phyloP scores from a whole-genome alignment of 1,139 yeast species.

The Yamadazyma dushanensis region DNA sequence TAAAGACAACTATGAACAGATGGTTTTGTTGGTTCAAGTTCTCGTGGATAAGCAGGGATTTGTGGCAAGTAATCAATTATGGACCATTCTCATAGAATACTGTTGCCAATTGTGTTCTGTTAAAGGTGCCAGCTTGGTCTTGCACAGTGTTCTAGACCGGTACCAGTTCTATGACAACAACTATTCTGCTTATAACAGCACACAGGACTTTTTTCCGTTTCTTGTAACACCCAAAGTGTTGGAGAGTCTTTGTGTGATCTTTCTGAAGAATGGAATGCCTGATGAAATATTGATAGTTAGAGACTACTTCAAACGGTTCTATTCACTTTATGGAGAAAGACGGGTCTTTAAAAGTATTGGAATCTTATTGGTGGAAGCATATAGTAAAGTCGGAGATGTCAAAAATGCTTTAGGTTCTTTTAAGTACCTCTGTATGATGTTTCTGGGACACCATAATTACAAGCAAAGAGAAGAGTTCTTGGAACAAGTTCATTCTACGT shows the following conservation, averaged over 20 bases:
- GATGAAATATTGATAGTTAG: conserved; percentile 31
- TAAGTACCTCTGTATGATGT: conserved; percentile 20
- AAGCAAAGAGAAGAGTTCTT: conserved; percentile 6
- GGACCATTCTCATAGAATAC: conserved; percentile 30
- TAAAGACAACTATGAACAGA: conserved; percentile 19
- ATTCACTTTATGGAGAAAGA: conserved; percentile 35
- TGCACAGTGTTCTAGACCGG: conserved; percentile 38
- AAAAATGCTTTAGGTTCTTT: conserved; percentile 27
- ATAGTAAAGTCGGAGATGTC: conserved; percentile 24
- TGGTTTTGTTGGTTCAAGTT: conserved; percentile 27
- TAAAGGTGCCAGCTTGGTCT: conserved; percentile 35
- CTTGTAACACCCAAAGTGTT: conserved; percentile 28
- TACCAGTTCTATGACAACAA: conserved; percentile 19
- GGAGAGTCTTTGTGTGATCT: conserved; percentile 28
- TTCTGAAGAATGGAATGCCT: conserved; percentile 27
- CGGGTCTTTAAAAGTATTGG: conserved; percentile 27
- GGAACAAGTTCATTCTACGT: conserved; percentile 9
- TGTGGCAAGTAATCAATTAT: conserved; percentile 34
- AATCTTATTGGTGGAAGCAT: conserved; percentile 33
- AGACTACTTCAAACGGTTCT: conserved; percentile 39
- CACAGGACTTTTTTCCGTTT: conserved; percentile 27
- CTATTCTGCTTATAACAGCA: conserved; percentile 17
- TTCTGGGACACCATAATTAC: conserved; percentile 15
- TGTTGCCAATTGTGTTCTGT: conserved; percentile 28
- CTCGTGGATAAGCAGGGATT: conserved; percentile 16